A percentile compares a stretch with the other conserved stretches of the same genome.
Conservation (phyloP, 805 yeast species). For the Cyberlindnera bimundalis region DNA sequence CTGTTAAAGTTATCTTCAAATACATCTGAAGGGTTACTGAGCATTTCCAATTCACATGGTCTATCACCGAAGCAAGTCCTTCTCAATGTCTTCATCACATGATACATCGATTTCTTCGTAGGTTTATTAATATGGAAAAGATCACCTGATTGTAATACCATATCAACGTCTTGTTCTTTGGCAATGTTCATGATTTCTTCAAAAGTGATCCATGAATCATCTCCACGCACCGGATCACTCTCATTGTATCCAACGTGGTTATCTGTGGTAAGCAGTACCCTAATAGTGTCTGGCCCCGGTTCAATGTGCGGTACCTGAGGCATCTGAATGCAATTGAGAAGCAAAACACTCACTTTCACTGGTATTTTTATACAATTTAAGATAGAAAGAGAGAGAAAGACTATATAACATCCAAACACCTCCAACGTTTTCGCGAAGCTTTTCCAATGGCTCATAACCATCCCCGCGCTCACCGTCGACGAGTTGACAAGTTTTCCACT, state of each 20-base stretch:
- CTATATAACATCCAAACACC: constrained; percentile 1
- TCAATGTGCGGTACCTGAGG: constrained; percentile 38
- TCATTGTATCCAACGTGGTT: constrained; percentile 95
- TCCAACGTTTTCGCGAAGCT: no score
- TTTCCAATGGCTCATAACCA: no score
- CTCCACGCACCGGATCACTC: constrained; percentile 83
- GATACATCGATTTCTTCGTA: constrained; percentile 77
- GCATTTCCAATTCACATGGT: constrained; percentile 79
- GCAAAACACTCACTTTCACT: no score
- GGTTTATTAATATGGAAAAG: constrained; percentile 90
- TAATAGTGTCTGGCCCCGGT: constrained; percentile 62
- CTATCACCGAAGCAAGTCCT: constrained; percentile 75
- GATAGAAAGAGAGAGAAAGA: no score
- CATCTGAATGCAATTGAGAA: no score
- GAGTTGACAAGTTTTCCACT: no score
- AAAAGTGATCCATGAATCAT: constrained; percentile 85
- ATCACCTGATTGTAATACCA: constrained; percentile 91
- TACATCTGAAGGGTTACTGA: constrained; percentile 71
- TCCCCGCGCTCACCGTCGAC: no score
- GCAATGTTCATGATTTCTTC: constrained; percentile 80
- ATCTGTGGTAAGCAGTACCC: constrained; percentile 84
- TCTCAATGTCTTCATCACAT: constrained; percentile 71
- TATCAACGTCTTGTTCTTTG: constrained; percentile 67
- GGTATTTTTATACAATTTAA: no score
- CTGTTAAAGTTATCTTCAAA: constrained; percentile 63